A percentile compares a stretch with the other conserved stretches of the same genome.
phyloP scores from a whole-genome alignment of 2,329 filamentous ascomycete species.

The Fusarium concolor region DNA sequence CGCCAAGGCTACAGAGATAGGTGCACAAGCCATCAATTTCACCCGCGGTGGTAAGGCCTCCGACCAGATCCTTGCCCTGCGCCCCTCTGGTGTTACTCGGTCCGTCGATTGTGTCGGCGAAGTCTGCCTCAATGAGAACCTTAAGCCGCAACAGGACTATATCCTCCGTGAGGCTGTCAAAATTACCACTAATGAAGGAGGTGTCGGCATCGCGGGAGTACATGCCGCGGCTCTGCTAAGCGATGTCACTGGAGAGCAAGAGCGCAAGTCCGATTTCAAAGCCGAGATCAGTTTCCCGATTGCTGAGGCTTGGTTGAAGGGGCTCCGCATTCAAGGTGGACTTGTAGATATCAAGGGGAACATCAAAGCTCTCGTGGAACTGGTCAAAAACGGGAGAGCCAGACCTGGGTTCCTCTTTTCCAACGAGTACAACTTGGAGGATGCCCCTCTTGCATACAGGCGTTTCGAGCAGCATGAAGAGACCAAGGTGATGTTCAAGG shows the following conservation, averaged over 20 bases:
- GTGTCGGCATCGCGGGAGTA: constrained; percentile 14
- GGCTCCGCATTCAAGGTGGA: constrained; percentile 1
- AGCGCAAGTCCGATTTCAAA: not conserved
- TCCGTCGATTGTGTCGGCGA: constrained; percentile 19
- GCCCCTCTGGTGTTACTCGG: constrained; percentile 11
- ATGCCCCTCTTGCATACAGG: not conserved
- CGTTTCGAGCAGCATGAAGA: constrained; percentile 12
- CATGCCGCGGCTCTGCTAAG: not conserved
- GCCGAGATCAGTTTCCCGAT: constrained; percentile 13
- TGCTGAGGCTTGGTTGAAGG: constrained; percentile 5
- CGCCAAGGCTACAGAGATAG: constrained; percentile 16
- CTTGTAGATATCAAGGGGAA: constrained; percentile 5
- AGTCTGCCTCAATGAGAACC: constrained; percentile 9
- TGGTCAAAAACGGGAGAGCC: constrained; percentile 12
- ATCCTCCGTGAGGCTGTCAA: constrained; percentile 13
- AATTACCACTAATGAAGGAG: not conserved
- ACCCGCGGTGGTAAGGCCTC: constrained; percentile 24
- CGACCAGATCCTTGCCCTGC: constrained; percentile 23
- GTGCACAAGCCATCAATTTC: constrained; percentile 31
- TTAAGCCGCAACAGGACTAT: constrained; percentile 20
- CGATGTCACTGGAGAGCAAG: not conserved
- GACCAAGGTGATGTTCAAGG: constrained; percentile 6
- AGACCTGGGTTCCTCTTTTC: constrained; percentile 11
- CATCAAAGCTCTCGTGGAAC: not conserved
- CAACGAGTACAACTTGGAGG: constrained; percentile 20